phyloP scores from a whole-genome alignment of 2,329 filamentous ascomycete genomes.

The Camillea tinctor region DNA sequence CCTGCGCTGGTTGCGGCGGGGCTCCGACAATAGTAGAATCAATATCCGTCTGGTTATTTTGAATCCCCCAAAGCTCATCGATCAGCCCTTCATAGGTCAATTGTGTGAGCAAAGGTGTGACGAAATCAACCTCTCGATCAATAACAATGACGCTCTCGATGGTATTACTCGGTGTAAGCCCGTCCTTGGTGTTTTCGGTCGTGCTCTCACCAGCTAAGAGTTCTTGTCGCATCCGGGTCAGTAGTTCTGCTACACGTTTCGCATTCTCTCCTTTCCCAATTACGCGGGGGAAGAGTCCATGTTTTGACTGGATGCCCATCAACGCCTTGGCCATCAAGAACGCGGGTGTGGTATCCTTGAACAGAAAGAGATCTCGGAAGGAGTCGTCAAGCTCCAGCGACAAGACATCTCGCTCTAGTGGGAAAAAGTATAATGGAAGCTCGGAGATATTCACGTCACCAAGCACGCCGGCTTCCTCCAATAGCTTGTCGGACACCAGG shows the following conservation, averaged over 20 bases:
- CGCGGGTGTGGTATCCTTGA: constrained; percentile 87
- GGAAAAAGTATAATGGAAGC: constrained; percentile 85
- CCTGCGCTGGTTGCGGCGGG: constrained; percentile 53
- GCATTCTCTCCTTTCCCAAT: constrained; percentile 95
- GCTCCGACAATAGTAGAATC: constrained; percentile 85
- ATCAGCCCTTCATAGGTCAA: constrained; percentile 95
- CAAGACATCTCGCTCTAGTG: constrained; percentile 84
- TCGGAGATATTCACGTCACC: constrained; percentile 90
- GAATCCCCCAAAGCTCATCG: constrained; percentile 89
- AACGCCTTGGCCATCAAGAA: constrained; percentile 87
- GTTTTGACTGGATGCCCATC: constrained; percentile 88
- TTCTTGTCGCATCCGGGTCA: constrained; percentile 90
- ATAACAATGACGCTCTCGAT: constrained; percentile 93
- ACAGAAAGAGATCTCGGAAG: constrained; percentile 83
- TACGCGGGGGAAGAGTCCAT: constrained; percentile 92
- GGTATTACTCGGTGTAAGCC: constrained; percentile 78
- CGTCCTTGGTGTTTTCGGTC: constrained; percentile 58
- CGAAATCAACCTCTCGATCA: constrained; percentile 91
- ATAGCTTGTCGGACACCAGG: constrained; percentile 82
- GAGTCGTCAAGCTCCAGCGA: constrained; percentile 87
- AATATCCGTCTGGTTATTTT: constrained; percentile 89
- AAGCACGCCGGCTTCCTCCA: constrained; percentile 90
- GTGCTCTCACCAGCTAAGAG: constrained; percentile 75
- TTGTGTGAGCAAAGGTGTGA: constrained; percentile 88
- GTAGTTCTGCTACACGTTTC: constrained; percentile 80